Percentiles rank a stretch among this genome's conserved stretches.
phyloP scores from a whole-genome alignment of 2,329 filamentous ascomycete species.

The Incumbomyces lentus region DNA sequence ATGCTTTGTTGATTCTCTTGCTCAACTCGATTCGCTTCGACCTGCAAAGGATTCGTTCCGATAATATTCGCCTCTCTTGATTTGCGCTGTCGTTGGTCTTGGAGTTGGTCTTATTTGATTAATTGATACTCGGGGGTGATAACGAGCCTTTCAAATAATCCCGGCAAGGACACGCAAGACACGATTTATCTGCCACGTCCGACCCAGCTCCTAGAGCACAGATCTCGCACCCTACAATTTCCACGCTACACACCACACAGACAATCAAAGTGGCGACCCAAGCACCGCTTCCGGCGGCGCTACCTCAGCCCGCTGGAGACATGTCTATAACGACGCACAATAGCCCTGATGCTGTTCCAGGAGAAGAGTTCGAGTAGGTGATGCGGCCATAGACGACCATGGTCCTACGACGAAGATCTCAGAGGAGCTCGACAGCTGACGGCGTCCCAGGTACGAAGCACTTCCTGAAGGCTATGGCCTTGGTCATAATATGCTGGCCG shows the following conservation, averaged over 20 bases:
- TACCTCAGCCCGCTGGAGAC: constrained; percentile 19
- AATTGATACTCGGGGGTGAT: too few species aligned
- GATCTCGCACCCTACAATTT: neutral
- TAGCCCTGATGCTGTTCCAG: constrained; percentile 29
- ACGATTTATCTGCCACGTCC: too few species aligned
- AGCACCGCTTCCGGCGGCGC: constrained; percentile 21
- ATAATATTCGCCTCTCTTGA: too few species aligned
- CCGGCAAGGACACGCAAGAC: too few species aligned
- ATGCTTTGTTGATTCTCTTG: too few species aligned
- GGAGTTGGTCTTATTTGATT: neutral
- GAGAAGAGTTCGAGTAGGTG: constrained; percentile 38
- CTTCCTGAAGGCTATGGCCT: constrained; percentile 91
- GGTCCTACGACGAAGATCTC: too few species aligned
- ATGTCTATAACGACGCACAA: constrained; percentile 16
- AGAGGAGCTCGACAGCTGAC: constrained; percentile 9
- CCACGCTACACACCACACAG: neutral
- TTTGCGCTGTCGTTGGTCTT: too few species aligned
- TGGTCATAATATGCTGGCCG: constrained; percentile 86
- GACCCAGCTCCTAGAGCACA: too few species aligned
- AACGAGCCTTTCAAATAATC: too few species aligned
- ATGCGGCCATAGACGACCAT: neutral
- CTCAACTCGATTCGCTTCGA: too few species aligned
- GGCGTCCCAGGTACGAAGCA: constrained; percentile 63
- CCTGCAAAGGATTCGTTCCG: too few species aligned
- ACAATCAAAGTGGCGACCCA: constrained; percentile 20